Evolutionary conservation across 805 yeast species (phyloP), one percentile per base, ranked within the genome.

Genomic region (Metschnikowia noctiluminum): DNA sequence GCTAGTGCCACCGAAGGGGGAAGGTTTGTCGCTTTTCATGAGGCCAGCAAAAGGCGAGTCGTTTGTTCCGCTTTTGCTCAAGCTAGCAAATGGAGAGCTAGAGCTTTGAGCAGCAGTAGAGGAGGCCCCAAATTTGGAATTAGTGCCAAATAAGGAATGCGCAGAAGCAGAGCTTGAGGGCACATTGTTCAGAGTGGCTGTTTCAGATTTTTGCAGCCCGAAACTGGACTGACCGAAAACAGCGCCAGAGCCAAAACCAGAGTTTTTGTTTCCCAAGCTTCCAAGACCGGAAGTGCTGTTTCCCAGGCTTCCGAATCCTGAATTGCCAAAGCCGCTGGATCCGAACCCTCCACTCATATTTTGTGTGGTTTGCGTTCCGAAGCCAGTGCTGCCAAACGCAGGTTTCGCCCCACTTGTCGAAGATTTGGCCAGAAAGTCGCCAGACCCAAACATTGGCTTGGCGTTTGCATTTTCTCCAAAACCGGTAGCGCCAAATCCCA

Each of bases 381-480:
- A 39, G 38, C 41, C 46, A 7, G 48, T 15, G 28, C 39, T 35
- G 12, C 57, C 56, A 43, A 42, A 54, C 6, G 46, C 48, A 30
- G 54, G 41, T 21, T 43, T 42, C 15, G 40, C 40, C 15, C 32
- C 13, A 16, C 42, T 41, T 8, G 45, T 7, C 7, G 43, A 34
- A 26, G 49, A n/a, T n/a, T 16, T 11, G 2, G 9, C 37, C 43
- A 21, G 36, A 41, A 47, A 47, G 14, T 43, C 50, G 26, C 16
- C 28, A 8, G 50, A 38, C 28, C 43, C 50, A 14, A 47, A 47
- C 46, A 43, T 42, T 6, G 46, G 45, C n/a, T 32, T 38, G 3
- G 34, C 7, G 8, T 13, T 30, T 14, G 45, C 46, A 8, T 60
- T 46, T 10, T 61, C 40, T 10, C 52, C 54, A 12, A 49, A 51